phyloP scores from a whole-genome alignment of 139 green algal species.

The Trebouxia sp. region DNA sequence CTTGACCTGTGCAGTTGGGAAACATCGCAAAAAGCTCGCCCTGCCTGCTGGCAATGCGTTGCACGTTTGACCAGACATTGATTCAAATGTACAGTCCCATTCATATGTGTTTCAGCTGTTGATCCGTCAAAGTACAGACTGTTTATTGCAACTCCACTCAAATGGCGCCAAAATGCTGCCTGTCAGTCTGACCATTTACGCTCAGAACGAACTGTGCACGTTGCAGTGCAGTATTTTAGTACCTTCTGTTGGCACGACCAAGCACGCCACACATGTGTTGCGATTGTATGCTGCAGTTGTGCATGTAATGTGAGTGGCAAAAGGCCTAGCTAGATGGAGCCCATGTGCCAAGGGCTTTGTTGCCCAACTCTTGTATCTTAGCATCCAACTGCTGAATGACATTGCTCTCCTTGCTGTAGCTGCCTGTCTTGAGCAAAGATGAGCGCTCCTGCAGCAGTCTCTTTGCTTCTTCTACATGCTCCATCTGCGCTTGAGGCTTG shows the following conservation, averaged over 20 bases:
- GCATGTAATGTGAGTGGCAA: background rate
- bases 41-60: too few relatives aligned
- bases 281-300: background rate
- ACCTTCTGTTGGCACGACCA: background rate
- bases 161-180: too few relatives aligned
- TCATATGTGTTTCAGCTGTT: too few relatives aligned
- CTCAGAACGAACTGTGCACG: background rate
- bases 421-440: constrained; percentile 43
- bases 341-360: constrained; percentile 15
- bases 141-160: too few relatives aligned
- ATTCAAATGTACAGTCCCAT: too few relatives aligned
- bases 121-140: too few relatives aligned
- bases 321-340: background rate
- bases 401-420: constrained; percentile 35
- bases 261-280: background rate
- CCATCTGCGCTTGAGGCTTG: constrained; percentile 15
- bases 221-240: background rate
- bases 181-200: too few relatives aligned
- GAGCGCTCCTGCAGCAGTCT: constrained; percentile 45
- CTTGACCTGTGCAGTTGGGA: too few relatives aligned
- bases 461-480: constrained; percentile 34
- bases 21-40: too few relatives aligned
- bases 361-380: constrained; percentile 23
- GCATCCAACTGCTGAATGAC: constrained; percentile 38
- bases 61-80: too few relatives aligned